These are phyloP conservation scores for Acanthamoeba healyi DNA, from an alignment of 208 protist genomes.

Conservation along the genomic window DNA sequence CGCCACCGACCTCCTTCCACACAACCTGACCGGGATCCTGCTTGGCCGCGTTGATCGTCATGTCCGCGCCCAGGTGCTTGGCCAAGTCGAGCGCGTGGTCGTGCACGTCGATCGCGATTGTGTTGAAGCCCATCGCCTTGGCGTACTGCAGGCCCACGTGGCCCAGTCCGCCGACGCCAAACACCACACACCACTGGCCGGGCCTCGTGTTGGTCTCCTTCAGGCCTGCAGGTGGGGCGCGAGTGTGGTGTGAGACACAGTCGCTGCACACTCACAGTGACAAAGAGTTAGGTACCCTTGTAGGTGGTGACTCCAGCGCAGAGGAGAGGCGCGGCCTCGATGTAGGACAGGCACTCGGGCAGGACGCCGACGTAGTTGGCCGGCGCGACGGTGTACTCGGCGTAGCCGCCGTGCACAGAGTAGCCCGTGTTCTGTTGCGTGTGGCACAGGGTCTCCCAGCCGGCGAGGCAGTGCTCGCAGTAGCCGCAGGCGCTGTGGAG, in stretches of 20 bases:
- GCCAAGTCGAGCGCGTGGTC: neutral
- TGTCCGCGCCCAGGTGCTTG: slow-evolving; percentile 30
- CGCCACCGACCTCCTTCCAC: slow-evolving; percentile 24
- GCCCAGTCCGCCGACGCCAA: slow-evolving; percentile 5
- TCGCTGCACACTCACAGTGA: no score
- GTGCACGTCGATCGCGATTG: neutral
- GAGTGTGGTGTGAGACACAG: no score
- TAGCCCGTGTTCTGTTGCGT: slow-evolving; percentile 33
- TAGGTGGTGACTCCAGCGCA: slow-evolving; percentile 38
- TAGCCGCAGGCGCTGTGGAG: slow-evolving; percentile 48
- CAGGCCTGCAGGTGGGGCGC: neutral
- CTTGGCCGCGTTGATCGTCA: slow-evolving; percentile 52
- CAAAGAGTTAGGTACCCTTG: no score
- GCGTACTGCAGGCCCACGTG: slow-evolving; percentile 43
- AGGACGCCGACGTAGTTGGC: slow-evolving; percentile 33
- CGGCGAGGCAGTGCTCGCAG: slow-evolving; percentile 38
- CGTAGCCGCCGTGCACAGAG: slow-evolving; percentile 17
- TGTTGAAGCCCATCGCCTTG: slow-evolving; percentile 51
- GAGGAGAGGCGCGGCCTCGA: slow-evolving; percentile 27
- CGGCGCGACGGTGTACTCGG: slow-evolving; percentile 33
- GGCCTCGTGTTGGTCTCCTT: slow-evolving; percentile 22
- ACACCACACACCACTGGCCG: slow-evolving; percentile 17
- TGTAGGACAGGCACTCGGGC: neutral
- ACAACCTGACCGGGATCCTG: slow-evolving; percentile 25
- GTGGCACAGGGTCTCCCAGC: slow-evolving; percentile 49